These are phyloP conservation scores for Fusarium veterinarium DNA, from an alignment of 2,329 filamentous ascomycete species.

Conservation along the genomic window DNA sequence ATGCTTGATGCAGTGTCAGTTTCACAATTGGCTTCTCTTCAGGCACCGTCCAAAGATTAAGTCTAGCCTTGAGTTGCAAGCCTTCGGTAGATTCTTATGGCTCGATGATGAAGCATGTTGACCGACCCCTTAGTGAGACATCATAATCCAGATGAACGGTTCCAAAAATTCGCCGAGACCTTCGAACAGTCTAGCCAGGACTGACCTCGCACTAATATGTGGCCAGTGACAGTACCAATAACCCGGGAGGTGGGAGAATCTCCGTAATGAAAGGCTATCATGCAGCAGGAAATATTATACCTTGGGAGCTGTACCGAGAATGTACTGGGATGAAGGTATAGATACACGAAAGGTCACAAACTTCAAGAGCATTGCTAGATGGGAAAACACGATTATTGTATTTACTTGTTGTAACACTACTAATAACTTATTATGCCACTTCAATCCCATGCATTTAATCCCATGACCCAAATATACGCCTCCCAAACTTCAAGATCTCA, in stretches of 20 bases:
- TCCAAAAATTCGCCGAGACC: constrained; percentile 10
- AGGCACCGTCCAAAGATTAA: no score
- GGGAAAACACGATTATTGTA: background rate
- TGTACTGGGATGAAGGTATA: background rate
- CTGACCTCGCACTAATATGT: background rate
- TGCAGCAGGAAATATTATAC: background rate
- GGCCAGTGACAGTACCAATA: background rate
- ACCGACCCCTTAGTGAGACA: constrained; percentile 7
- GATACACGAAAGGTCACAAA: background rate
- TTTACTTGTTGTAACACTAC: background rate
- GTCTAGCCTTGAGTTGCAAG: background rate
- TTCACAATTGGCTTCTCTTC: background rate
- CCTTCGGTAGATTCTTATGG: background rate
- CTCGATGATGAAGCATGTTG: background rate
- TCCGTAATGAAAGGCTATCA: background rate
- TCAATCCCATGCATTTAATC: background rate
- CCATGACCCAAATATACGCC: background rate
- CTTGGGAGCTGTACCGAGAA: no score
- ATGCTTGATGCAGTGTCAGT: background rate
- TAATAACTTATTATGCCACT: background rate
- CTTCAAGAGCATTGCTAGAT: background rate
- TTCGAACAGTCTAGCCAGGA: background rate
- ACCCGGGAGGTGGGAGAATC: background rate
- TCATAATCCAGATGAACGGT: background rate
- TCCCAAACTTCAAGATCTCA: constrained; percentile 7